Evolutionary conservation across 768 basidiomycete genomes (phyloP).

Genomic region (Phaeotremella fagi): DNA sequence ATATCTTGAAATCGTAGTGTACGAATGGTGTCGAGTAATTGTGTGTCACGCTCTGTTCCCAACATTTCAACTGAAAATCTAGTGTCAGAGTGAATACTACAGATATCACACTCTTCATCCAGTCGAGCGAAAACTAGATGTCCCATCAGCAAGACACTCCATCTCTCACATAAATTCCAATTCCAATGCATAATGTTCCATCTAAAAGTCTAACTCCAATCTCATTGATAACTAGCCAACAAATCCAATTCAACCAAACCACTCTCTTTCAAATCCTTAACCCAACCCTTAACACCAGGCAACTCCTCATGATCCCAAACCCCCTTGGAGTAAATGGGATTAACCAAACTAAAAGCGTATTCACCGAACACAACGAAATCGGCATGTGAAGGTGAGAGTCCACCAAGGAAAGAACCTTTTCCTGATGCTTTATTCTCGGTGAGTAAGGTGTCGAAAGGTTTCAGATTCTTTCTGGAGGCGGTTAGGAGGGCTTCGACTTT

Average conservation of each 20-base stretch:
- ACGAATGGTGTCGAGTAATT: no score
- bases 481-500: slow-evolving; percentile 2
- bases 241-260: slow-evolving; percentile 7
- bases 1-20: no score
- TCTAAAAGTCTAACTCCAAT: no score
- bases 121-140: no score
- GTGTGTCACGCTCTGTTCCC: no score
- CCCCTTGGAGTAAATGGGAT: slow-evolving; percentile 6
- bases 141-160: no score
- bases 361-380: slow-evolving; percentile 14
- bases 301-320: slow-evolving; percentile 14
- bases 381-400: slow-evolving; percentile 10
- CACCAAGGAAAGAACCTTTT: slow-evolving; percentile 4
- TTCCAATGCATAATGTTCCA: no score
- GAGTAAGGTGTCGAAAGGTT: slow-evolving; percentile 4
- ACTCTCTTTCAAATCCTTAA: slow-evolving; percentile 10
- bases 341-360: slow-evolving; percentile 3
- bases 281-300: slow-evolving; percentile 11
- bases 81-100: no score
- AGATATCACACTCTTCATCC: no score
- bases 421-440: slow-evolving; percentile 4
- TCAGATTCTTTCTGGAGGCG: not conserved
- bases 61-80: no score
- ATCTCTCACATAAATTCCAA: not conserved
- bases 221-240: slow-evolving; percentile 51